Percentiles rank a stretch among this genome's conserved stretches.
Evolutionary conservation across 805 yeast genomes (phyloP).

Genomic region (Ogataea angusta): DNA sequence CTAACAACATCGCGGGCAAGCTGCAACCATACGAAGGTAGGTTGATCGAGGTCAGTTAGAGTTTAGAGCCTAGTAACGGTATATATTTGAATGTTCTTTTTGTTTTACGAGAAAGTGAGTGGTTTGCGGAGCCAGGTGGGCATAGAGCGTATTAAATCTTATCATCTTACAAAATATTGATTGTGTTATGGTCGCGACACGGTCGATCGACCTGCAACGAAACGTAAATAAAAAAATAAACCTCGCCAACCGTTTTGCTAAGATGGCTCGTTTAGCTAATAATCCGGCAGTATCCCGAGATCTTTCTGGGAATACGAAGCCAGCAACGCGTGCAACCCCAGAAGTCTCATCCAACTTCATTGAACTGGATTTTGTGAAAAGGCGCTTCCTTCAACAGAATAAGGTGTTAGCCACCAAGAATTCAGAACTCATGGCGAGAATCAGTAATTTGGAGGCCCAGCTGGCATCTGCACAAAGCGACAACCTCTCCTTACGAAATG

Average conservation of each 20-base stretch:
- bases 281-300: slow-evolving; percentile 13
- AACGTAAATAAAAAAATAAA: slow-evolving; percentile 3
- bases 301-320: slow-evolving; percentile 1
- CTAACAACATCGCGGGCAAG: background rate
- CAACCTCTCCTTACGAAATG: slow-evolving; percentile 27
- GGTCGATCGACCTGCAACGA: background rate
- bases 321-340: slow-evolving; percentile 8
- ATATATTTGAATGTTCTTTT: background rate
- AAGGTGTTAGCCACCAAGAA: slow-evolving; percentile 58
- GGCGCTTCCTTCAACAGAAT: slow-evolving; percentile 45
- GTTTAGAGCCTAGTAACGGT: too few relatives aligned
- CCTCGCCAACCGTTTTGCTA: slow-evolving; percentile 2
- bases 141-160: too few relatives aligned
- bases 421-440: slow-evolving; percentile 47
- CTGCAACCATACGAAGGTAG: slow-evolving; percentile 3
- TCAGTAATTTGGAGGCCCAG: slow-evolving; percentile 51
- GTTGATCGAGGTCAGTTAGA: background rate
- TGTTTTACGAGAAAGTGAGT: too few relatives aligned
- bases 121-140: too few relatives aligned
- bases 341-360: slow-evolving; percentile 11
- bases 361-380: slow-evolving; percentile 19
- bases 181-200: background rate
- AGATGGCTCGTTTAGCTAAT: slow-evolving; percentile 24
- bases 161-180: too few relatives aligned
- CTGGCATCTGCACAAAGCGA: slow-evolving; percentile 29